These are phyloP conservation scores for Daedaleopsis sinensis DNA, from an alignment of 768 basidiomycete genomes.

Conservation along the genomic window DNA sequence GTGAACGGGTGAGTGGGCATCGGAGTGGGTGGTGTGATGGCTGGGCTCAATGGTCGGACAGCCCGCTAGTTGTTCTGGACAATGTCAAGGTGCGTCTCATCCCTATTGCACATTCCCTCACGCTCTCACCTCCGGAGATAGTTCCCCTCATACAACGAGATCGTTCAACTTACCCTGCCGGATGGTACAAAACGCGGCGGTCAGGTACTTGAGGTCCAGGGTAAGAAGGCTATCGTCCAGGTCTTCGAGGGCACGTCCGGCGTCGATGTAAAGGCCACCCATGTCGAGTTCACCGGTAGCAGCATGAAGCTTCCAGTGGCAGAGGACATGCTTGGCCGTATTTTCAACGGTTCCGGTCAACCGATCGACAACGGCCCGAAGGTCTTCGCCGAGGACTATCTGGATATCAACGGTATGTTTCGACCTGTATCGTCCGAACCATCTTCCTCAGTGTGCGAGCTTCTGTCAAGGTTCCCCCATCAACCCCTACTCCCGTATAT, in stretches of 20 bases:
- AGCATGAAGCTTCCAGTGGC: conserved; percentile 99
- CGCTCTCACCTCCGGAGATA: conserved; percentile 35
- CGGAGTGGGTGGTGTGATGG: background rate
- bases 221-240: conserved; percentile 99
- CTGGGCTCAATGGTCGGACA: conserved; percentile 35
- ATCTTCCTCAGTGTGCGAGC: background rate
- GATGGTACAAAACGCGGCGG: conserved; percentile 96
- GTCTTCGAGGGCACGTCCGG: conserved; percentile 99
- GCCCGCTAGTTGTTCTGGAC: conserved; percentile 94
- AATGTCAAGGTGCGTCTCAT: conserved; percentile 86
- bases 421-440: background rate
- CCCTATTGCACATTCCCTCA: background rate
- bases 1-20: conserved; percentile 82
- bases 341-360: conserved; percentile 98
- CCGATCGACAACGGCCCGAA: conserved; percentile 99
- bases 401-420: conserved; percentile 93
- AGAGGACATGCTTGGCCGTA: conserved; percentile 98
- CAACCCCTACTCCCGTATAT: conserved; percentile 97
- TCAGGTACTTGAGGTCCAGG: conserved; percentile 96
- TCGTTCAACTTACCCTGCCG: conserved; percentile 91
- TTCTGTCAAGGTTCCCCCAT: conserved; percentile 82
- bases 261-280: conserved; percentile 95
- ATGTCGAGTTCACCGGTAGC: conserved; percentile 96
- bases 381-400: conserved; percentile 98
- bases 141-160: conserved; percentile 99